Conservation (phyloP, 257 asterid genomes). For the Scutellaria minor region DNA sequence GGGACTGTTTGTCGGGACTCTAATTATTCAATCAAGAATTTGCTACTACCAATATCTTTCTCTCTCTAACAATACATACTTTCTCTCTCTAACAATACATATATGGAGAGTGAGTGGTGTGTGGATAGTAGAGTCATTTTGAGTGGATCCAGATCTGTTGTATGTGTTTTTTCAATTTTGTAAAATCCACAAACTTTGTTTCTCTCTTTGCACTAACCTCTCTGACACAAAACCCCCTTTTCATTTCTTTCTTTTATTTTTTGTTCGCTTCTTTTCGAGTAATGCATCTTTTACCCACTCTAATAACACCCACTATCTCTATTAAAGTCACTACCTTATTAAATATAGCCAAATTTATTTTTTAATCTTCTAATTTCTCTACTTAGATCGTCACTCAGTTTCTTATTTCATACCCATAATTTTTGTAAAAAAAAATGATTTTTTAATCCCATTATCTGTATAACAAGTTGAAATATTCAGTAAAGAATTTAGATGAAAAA, state of each 20-base stretch:
- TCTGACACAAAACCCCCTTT: constrained; percentile 28
- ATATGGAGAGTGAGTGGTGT: too few species aligned
- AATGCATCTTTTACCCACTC: constrained; percentile 30
- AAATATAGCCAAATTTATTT: not conserved
- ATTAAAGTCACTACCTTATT: not conserved
- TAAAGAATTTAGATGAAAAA: too few species aligned
- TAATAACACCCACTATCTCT: not conserved
- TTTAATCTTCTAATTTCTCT: not conserved
- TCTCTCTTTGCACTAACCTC: constrained; percentile 30
- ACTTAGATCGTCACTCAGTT: too few species aligned
- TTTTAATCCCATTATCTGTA: too few species aligned
- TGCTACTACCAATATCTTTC: not conserved
- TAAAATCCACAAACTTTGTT: not conserved
- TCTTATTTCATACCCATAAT: too few species aligned
- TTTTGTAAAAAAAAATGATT: too few species aligned
- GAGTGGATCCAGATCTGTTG: constrained; percentile 26
- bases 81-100: too few species aligned
- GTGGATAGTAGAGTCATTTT: constrained; percentile 11
- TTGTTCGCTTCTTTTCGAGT: constrained; percentile 27
- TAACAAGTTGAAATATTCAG: too few species aligned
- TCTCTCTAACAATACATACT: not conserved
- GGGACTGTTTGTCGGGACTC: constrained; percentile 37
- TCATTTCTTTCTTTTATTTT: not conserved
- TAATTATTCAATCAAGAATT: constrained; percentile 26
- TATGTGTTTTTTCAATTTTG: not conserved